Base-by-base conservation (phyloP, 2,329 filamentous ascomycete genomes). In the Neofusicoccum sp. region DNA sequence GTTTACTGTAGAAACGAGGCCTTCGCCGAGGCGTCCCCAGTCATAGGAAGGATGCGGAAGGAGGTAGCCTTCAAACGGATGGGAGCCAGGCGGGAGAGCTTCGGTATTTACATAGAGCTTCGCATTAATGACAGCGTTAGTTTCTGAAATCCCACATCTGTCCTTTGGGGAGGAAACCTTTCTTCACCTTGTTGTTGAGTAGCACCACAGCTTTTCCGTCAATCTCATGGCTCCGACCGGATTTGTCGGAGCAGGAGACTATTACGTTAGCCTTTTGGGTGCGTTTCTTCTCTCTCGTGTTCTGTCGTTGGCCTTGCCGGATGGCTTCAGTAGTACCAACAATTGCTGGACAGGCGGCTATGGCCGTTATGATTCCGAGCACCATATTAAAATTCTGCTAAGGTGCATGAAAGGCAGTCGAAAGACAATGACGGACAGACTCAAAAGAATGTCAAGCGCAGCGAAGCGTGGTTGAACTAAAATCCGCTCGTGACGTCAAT, bases 11-110 rank as follows among this genome's bases (percentile, higher is more conserved):
- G 72, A 78, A 4, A 83, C 80, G 12, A 82, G 67, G 0, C 80
- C 80, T 16, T 78, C 67, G n/a, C 78, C 75, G 6, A 75, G 72
- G 1, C 75, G 73, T 44, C 60, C 68, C 26, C 79, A 65, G 1
- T 75, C 70, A 41, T 79, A 76, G 63, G 81, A 78, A 2, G 80
- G 80, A 59, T 81, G 81, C 41, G 74, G 73, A 34, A 82, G 73
- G 63, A 80, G 82, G 65, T 81, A 82, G 24, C 79, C 80, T 0
- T 78, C 79, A 64, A 82, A 81, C 1, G 79, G 75, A 67, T 81
- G 79, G 36, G 76, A 70, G 1, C 71, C 68, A 1, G 73, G 67
- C 31, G 63, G 61, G n/a, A 49, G 56, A 30, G 63, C 64, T 4
- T 69, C 70, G 14, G 43, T 3, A 26, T 3, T 8, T 12, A 6